Evolutionary conservation across 2,329 filamentous ascomycete genomes (phyloP), one percentile per base, ranked within the genome.

Genomic region (Tolypocladium ophioglossoides): DNA sequence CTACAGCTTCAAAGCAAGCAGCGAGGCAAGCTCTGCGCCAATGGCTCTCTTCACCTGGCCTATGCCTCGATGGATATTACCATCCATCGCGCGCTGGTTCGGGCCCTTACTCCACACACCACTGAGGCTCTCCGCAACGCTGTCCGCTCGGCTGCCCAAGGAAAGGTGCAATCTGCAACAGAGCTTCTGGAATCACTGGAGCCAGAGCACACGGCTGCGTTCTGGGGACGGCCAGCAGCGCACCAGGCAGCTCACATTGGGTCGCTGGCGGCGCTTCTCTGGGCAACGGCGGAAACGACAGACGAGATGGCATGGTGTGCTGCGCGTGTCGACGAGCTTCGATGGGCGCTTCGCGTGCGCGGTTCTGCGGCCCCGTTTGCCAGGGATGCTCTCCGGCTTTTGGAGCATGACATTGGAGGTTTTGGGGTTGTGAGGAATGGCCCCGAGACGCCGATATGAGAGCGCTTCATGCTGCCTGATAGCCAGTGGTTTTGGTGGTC

Each of bases 21-120:
- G 24, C 64, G 71, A 11, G 66, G 72, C 55, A 73, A 73, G 54
- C 63, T 75, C 18, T 74, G 69, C 41, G 66, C 66, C n/a, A 68
- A 68, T 7, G 66, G 75, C 2, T 77, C 74, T 41, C 64, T 80
- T 10, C 74, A 78, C 51, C 68, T 80, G 2, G 74, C 77, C 1
- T 78, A 79, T 57, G 73, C 76, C 50, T 74, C 75, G 0, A 74
- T 77, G 0, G 77, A 78, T 54, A 76, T 79, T 52, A 72, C 75
- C 44, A 69, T 79, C 3, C 76, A 79, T 59, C 73, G 76, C 3
- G 72, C 72, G 5, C 73, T 80, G 52, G 68, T 79, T 2, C 69
- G 77, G 12, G 72, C 72, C 10, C 66, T 75, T 20, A 66, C 68
- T 0, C 62, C 66, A 2, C 61, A 64, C 10, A 66, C 66, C 0